phyloP scores from a whole-genome alignment of 345 rosid species.

The Cochlearia excelsa region DNA sequence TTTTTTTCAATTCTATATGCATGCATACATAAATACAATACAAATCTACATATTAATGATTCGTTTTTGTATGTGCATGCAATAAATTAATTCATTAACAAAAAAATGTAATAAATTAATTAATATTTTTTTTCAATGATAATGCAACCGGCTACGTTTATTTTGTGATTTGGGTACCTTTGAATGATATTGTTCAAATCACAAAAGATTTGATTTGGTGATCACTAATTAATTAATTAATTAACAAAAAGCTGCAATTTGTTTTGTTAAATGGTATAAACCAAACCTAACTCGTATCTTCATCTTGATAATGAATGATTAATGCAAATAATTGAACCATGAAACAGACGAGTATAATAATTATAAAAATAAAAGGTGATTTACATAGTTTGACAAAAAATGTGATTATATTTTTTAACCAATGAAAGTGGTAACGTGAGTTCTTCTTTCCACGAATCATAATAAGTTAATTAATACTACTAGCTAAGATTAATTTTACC shows the following conservation, averaged over 20 bases:
- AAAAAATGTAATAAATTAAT: too few relatives aligned
- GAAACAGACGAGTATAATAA: conserved; percentile 5
- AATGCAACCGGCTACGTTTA: conserved; percentile 31
- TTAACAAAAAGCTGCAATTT: conserved; percentile 9
- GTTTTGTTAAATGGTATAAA: conserved; percentile 8
- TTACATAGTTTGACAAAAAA: not conserved
- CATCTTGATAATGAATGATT: conserved; percentile 14
- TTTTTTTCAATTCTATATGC: not conserved
- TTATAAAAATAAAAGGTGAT: conserved; percentile 4
- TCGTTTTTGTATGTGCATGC: not conserved
- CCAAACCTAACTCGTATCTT: conserved; percentile 36
- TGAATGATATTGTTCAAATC: conserved; percentile 19
- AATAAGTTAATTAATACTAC: conserved; percentile 20
- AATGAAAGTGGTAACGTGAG: conserved; percentile 9
- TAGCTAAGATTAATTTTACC: conserved; percentile 23
- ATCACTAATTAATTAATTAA: conserved; percentile 1
- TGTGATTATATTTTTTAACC: not conserved
- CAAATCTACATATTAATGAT: conserved; percentile 10
- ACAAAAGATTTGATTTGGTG: conserved; percentile 26
- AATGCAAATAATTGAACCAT: conserved; percentile 26
- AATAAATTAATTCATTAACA: not conserved
- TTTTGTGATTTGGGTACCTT: conserved; percentile 22
- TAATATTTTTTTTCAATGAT: not conserved
- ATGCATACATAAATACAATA: not conserved
- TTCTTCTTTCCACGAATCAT: conserved; percentile 21